A percentile compares a stretch with the other conserved stretches of the same genome.
These are phyloP conservation scores for Fusarium sp. DNA, from an alignment of 2,329 filamentous ascomycete genomes.

Conservation along the genomic window DNA sequence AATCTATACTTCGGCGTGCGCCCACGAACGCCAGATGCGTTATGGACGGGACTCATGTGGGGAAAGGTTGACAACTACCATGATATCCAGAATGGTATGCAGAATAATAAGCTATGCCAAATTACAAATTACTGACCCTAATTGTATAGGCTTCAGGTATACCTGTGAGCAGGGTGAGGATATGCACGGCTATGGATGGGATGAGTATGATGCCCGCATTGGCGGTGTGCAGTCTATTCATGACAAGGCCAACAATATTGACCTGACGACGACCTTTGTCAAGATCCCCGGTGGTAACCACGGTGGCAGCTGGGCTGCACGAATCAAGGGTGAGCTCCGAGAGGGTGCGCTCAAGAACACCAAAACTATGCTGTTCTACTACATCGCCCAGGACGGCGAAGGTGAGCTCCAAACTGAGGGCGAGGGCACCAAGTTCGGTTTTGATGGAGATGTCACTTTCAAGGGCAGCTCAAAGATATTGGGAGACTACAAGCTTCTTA, in stretches of 20 bases:
- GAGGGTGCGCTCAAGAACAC: conserved; percentile 76
- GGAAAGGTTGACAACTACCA: conserved; percentile 84
- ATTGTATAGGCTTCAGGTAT: conserved; percentile 81
- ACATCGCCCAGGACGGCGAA: conserved; percentile 85
- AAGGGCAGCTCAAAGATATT: conserved; percentile 79
- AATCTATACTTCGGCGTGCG: conserved; percentile 95
- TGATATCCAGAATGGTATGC: conserved; percentile 80
- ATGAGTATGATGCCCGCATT: conserved; percentile 91
- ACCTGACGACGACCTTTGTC: conserved; percentile 93
- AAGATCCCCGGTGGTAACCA: conserved; percentile 89
- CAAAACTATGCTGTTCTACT: conserved; percentile 86
- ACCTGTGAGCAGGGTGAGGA: conserved; percentile 96
- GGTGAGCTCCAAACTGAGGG: conserved; percentile 72
- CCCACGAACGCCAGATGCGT: conserved; percentile 83
- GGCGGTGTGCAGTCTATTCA: conserved; percentile 93
- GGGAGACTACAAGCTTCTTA: conserved; percentile 83
- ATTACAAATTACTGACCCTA: conserved; percentile 17
- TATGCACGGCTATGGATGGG: conserved; percentile 97
- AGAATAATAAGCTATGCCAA: neutral
- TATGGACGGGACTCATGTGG: conserved; percentile 91
- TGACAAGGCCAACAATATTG: conserved; percentile 88
- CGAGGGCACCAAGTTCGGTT: conserved; percentile 66
- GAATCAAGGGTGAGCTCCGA: conserved; percentile 86
- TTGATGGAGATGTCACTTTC: conserved; percentile 75
- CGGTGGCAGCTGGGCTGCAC: conserved; percentile 92